A percentile compares a stretch with the other conserved stretches of the same genome.
These are phyloP conservation scores for Hemisphaericaspora xylofermentans DNA, from an alignment of 1,139 yeast species.

Conservation along the genomic window DNA sequence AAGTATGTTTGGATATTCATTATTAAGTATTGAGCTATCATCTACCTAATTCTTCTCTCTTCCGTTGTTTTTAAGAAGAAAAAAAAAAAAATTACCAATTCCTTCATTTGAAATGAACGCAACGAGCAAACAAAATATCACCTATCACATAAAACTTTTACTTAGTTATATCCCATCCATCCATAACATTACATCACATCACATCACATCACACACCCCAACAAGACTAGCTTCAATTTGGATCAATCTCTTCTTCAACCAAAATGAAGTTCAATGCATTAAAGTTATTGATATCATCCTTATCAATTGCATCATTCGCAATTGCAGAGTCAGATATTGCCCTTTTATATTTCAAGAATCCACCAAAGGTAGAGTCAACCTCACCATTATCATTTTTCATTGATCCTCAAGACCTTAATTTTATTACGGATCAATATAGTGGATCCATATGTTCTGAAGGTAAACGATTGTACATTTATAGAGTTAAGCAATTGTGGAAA, in stretches of 20 bases:
- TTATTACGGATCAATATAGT: conserved; percentile 18
- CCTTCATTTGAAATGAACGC: background rate
- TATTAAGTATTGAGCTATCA: too few species aligned
- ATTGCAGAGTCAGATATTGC: conserved; percentile 36
- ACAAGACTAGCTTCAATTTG: background rate
- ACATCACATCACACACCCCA: background rate
- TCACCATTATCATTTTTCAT: conserved; percentile 7
- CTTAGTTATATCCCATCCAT: too few species aligned
- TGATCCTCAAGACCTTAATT: conserved; percentile 11
- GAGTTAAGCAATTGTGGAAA: conserved; percentile 21
- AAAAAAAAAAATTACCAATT: background rate
- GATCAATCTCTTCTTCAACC: background rate
- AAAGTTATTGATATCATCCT: background rate
- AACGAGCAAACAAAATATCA: too few species aligned
- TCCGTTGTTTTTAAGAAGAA: too few species aligned
- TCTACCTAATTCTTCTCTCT: too few species aligned
- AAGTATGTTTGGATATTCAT: too few species aligned
- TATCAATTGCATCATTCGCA: conserved; percentile 13
- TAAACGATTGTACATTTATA: conserved; percentile 21
- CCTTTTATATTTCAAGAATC: conserved; percentile 18
- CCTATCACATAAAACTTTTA: too few species aligned
- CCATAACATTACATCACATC: too few species aligned
- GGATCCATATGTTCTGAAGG: conserved; percentile 18
- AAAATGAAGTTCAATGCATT: conserved; percentile 1
- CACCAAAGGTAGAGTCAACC: too few species aligned